Conservation (phyloP, 176 grass and related monocot species). For the Oryza coarctata region DNA sequence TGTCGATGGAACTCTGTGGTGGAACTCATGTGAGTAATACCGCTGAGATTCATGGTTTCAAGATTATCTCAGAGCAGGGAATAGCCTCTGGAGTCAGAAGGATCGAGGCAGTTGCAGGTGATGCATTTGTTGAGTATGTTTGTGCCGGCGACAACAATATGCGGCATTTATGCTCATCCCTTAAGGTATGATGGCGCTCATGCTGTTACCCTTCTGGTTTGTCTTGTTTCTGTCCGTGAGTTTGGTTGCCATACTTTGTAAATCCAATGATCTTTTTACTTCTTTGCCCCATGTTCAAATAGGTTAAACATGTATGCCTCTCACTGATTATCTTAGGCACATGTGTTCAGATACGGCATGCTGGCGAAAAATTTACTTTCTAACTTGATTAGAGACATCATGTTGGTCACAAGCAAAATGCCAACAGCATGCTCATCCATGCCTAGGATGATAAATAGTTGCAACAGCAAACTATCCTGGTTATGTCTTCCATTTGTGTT, state of each 20-base stretch:
- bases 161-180: slow-evolving; percentile 67
- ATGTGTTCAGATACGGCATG: background rate
- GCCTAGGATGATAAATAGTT: background rate
- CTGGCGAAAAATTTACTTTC: background rate
- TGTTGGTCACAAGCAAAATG: background rate
- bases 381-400: background rate
- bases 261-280: background rate
- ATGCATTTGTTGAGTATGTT: slow-evolving; percentile 92
- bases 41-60: slow-evolving; percentile 88
- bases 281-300: slow-evolving; percentile 13
- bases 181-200: slow-evolving; percentile 56
- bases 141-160: slow-evolving; percentile 80
- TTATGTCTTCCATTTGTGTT: background rate
- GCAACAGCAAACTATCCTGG: background rate
- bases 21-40: slow-evolving; percentile 95
- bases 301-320: background rate
- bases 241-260: background rate
- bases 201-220: background rate
- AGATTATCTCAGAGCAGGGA: slow-evolving; percentile 91
- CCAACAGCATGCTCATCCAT: background rate
- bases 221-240: background rate
- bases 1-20: slow-evolving; percentile 96
- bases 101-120: slow-evolving; percentile 92
- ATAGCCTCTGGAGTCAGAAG: slow-evolving; percentile 95
- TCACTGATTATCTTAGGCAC: slow-evolving; percentile 3